Base-by-base conservation (phyloP, 2,329 filamentous ascomycete genomes). In the Scleromitrula shiraiana region DNA sequence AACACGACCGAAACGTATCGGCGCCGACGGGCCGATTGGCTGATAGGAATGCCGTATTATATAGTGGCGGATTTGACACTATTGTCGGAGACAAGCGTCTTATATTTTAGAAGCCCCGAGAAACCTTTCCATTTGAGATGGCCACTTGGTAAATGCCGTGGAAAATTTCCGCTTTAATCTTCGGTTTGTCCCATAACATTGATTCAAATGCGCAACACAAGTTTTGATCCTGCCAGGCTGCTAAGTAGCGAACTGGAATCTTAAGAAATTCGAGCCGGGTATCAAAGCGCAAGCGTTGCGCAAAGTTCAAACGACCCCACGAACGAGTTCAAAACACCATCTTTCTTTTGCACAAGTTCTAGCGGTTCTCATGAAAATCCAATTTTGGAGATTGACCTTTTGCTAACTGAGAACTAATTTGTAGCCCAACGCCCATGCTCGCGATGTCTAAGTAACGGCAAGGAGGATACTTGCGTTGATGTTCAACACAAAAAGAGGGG, bases 401-500 rank as follows among this genome's bases (percentile, higher is more conserved):
- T 52, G 50, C 54, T 61, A 48, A 60, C 50, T 46, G n/a, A 3
- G 17, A 20, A n/a, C 22, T 12, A 27, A 35, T 38, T 30, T 54
- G 61, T 62, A 84, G 81, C 85, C 42, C 83, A 88, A 65, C 76
- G 87, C 49, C 87, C 87, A 23, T 93, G 87, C 62, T 82, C 83
- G 23, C 77, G 87, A 62, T 93, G 87, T 63, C 70, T 85, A 27
- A 80, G 80, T 59, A 88, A 87, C 61, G 84, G 85, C 51, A 93
- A 91, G 60, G 74, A 91, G 71, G 85, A 89, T 50, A 75, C 82
- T 7, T 93, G 87, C 62, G 73, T 88, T 58, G 87, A 93, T 65
- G 86, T 93, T 27, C 83, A 88, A 61, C 87, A 93, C 67, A 93
- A 91, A 67, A 93, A 91, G 65, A 73, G 87, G 58, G 87, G 87